Percentiles rank a stretch among this genome's conserved stretches.
Conservation (phyloP, 805 yeast species). For the Saturnispora bothae region DNA sequence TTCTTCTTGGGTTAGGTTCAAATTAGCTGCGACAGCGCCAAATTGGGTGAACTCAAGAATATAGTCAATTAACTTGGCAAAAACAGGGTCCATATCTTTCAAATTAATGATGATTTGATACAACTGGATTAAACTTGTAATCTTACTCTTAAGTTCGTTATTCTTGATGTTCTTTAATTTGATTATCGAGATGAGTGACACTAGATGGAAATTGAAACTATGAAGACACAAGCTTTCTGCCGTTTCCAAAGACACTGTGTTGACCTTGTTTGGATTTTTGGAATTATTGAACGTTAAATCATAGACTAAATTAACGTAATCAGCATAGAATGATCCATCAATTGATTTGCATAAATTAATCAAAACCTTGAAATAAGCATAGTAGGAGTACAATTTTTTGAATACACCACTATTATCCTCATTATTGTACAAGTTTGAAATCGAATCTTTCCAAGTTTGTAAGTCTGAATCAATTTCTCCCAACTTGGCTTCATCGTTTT, state of each 20-base stretch:
- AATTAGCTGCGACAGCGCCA: slow-evolving; percentile 10
- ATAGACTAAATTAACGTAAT: slow-evolving; percentile 17
- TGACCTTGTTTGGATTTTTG: slow-evolving; percentile 7
- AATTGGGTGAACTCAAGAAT: slow-evolving; percentile 14
- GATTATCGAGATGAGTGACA: slow-evolving; percentile 20
- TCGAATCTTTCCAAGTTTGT: slow-evolving; percentile 19
- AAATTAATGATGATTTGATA: slow-evolving; percentile 18
- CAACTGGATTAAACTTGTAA: slow-evolving; percentile 15
- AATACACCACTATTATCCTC: slow-evolving; percentile 20
- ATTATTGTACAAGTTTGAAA: slow-evolving; percentile 12
- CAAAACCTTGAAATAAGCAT: slow-evolving; percentile 22
- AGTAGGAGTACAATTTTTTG: slow-evolving; percentile 23
- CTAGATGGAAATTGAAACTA: slow-evolving; percentile 25
- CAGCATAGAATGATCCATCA: slow-evolving; percentile 17
- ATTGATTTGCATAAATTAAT: slow-evolving; percentile 15
- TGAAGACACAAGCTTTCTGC: slow-evolving; percentile 21
- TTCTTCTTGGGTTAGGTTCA: slow-evolving; percentile 12
- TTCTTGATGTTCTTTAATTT: slow-evolving; percentile 15
- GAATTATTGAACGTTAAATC: slow-evolving; percentile 15
- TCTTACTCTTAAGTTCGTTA: slow-evolving; percentile 10
- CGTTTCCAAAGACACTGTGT: slow-evolving; percentile 16
- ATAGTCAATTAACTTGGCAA: slow-evolving; percentile 15
- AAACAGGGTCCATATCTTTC: slow-evolving; percentile 19
- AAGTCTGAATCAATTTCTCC: slow-evolving; percentile 18
- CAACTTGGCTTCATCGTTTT: slow-evolving; percentile 13